Conservation (phyloP, 805 yeast species). For the Hanseniaspora vineae region DNA sequence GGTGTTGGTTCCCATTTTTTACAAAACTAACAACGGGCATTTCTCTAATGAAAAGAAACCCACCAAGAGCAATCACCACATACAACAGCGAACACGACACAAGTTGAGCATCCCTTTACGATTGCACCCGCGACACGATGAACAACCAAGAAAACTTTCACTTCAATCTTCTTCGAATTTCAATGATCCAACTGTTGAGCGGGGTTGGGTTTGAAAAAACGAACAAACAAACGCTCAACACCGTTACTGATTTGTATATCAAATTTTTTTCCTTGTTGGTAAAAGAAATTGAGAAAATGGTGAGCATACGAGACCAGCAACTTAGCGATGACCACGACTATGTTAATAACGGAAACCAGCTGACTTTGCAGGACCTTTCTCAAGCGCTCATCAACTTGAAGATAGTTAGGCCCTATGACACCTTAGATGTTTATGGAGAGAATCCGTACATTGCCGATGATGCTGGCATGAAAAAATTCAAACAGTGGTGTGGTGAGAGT, state of each 20-base stretch:
- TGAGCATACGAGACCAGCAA: conserved; percentile 27
- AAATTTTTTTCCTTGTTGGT: conserved; percentile 47
- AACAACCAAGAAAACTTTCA: conserved; percentile 27
- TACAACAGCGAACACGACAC: too few relatives aligned
- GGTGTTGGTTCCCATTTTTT: too few relatives aligned
- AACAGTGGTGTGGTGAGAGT: conserved; percentile 41
- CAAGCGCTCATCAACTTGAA: conserved; percentile 56
- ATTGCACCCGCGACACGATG: neutral
- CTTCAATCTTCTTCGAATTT: conserved; percentile 33
- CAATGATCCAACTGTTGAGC: conserved; percentile 46
- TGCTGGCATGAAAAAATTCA: conserved; percentile 36
- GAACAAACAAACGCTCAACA: conserved; percentile 56
- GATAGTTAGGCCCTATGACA: conserved; percentile 43
- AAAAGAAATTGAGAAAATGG: conserved; percentile 34
- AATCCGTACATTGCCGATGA: conserved; percentile 32
- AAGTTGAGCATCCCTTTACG: neutral
- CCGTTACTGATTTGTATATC: conserved; percentile 63
- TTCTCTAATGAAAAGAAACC: too few relatives aligned
- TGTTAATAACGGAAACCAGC: neutral
- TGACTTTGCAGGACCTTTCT: conserved; percentile 49
- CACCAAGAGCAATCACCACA: too few relatives aligned
- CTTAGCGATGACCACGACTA: conserved; percentile 31
- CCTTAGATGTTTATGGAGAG: conserved; percentile 39
- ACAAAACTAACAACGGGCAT: too few relatives aligned
- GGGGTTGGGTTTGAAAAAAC: conserved; percentile 78